Evolutionary conservation across 352 stramenopile genomes (phyloP), one percentile per base, ranked within the genome.

Genomic region (Phytophthora uliginosa): DNA sequence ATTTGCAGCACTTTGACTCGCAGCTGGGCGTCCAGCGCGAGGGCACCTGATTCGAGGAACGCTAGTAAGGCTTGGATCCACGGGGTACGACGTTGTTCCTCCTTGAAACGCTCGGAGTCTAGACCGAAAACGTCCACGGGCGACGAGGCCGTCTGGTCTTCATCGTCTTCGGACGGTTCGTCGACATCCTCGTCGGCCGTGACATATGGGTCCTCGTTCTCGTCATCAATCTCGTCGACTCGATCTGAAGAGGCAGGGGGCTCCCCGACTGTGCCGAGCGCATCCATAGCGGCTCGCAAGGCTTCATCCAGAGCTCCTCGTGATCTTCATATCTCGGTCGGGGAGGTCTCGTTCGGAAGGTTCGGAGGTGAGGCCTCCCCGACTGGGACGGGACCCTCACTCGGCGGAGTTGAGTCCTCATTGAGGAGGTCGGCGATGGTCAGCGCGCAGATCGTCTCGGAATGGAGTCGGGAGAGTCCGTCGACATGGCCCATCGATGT

Each of bases 61-160:
- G 26, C 53, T 1, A 33, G 38, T 7, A 69, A 8, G n/a, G 38
- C 62, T 24, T 36, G 53, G 1, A 69, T 60, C 40, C 62, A 69
- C 15, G 52, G 15, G 28, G 28, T 31, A 1, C 28, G 28, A 4
- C 0, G 28, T 4, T 1, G 62, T 26, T 62, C 63, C n/a, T 22
- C 8, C 8, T 1, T 3, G 8, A 63, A 57, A 1, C 6, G 53
- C 7, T 63, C 53, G 0, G 20, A 2, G 24, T 63, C 48, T 7
- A 63, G 53, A 6, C 42, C 45, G 28, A 48, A 42, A 6, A 13
- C 3, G 31, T 58, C 45, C 13, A 48, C n/a, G 3, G 38, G 17
- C 22, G 57, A 54, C n/a, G 28, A 8, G 0, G 4, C 28, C 4
- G 28, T 31, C 28, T 31, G 28, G 28, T 4, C 28, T 7, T 7